phyloP scores from a whole-genome alignment of 768 basidiomycete species.

The Mycena maculata region DNA sequence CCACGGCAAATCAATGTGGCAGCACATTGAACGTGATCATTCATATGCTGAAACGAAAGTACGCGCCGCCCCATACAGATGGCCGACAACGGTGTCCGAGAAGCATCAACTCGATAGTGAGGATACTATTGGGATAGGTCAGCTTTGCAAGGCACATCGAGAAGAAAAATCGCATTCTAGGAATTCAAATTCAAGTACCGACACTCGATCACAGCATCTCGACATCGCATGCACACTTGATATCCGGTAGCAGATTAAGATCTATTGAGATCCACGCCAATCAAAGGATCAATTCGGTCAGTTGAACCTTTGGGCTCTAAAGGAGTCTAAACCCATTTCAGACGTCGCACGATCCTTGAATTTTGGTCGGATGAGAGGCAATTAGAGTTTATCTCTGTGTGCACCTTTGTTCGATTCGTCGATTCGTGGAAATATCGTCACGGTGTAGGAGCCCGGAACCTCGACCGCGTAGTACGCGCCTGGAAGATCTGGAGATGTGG shows the following conservation, averaged over 20 bases:
- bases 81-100: slow-evolving; percentile 90
- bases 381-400: too few relatives aligned
- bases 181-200: slow-evolving; percentile 40
- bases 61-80: slow-evolving; percentile 85
- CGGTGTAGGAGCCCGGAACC: slow-evolving; percentile 78
- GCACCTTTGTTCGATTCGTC: slow-evolving; percentile 86
- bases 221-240: slow-evolving; percentile 47
- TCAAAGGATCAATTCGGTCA: slow-evolving; percentile 42
- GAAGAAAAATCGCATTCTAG: slow-evolving; percentile 74
- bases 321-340: slow-evolving; percentile 81
- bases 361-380: slow-evolving; percentile 39
- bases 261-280: not conserved
- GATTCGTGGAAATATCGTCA: slow-evolving; percentile 92
- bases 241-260: slow-evolving; percentile 48
- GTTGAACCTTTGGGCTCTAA: slow-evolving; percentile 79
- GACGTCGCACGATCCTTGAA: slow-evolving; percentile 77
- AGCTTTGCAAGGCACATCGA: slow-evolving; percentile 2
- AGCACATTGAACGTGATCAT: slow-evolving; percentile 83
- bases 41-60: slow-evolving; percentile 71
- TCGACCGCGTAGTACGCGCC: slow-evolving; percentile 87
- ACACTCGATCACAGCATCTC: slow-evolving; percentile 8
- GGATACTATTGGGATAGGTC: slow-evolving; percentile 57
- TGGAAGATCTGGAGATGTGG: slow-evolving; percentile 84
- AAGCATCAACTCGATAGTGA: slow-evolving; percentile 81
- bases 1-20: slow-evolving; percentile 51